Percentiles rank a stretch among this genome's conserved stretches.
Conservation (phyloP, 2,329 filamentous ascomycete genomes). For the Diaporthe sp. region DNA sequence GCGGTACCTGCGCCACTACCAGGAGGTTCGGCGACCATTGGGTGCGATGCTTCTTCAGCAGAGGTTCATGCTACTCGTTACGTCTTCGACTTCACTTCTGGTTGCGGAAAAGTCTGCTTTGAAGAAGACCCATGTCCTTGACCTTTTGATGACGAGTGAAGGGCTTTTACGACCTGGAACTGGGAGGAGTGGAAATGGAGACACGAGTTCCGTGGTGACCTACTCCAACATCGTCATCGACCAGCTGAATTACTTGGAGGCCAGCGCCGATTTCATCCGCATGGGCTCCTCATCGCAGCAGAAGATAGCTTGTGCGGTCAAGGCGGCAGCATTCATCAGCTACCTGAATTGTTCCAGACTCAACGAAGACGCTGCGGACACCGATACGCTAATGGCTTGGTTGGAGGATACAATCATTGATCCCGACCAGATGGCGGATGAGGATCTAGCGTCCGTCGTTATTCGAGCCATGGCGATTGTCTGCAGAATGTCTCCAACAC, state of each 20-base stretch:
- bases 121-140: conserved; percentile 76
- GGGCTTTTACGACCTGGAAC: conserved; percentile 60
- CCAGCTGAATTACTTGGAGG: conserved; percentile 88
- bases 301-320: conserved; percentile 86
- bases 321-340: conserved; percentile 83
- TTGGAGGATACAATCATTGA: conserved; percentile 87
- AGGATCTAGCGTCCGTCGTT: conserved; percentile 81
- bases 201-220: conserved; percentile 69
- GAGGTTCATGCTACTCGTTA: conserved; percentile 87
- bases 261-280: conserved; percentile 89
- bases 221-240: conserved; percentile 82
- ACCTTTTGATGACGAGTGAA: conserved; percentile 76
- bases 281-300: conserved; percentile 91
- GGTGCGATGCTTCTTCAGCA: conserved; percentile 93
- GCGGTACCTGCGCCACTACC: conserved; percentile 86
- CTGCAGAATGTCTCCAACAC: conserved; percentile 79
- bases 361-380: conserved; percentile 84
- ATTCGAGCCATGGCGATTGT: conserved; percentile 87
- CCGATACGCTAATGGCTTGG: conserved; percentile 85
- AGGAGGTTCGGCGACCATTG: conserved; percentile 81
- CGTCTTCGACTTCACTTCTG: conserved; percentile 82
- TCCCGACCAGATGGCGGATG: conserved; percentile 84
- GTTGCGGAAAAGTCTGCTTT: conserved; percentile 73
- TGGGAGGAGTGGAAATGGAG: conserved; percentile 60
- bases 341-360: conserved; percentile 89